Conservation (phyloP, 306 rosid species). For the Castanea sativa region DNA sequence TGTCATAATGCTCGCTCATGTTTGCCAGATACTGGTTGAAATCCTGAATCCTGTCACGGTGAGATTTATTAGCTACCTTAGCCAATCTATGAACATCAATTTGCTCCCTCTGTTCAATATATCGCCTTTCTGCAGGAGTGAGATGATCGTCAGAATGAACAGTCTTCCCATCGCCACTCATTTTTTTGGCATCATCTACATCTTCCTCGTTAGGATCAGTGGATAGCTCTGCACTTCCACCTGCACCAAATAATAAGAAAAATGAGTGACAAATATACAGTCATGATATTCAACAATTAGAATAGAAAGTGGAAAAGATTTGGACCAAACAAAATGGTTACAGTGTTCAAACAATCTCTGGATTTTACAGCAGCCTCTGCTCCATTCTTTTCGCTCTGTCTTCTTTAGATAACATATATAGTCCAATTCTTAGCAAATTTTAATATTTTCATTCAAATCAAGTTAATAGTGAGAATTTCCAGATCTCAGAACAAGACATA, state of each 20-base stretch:
- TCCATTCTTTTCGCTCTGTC: neutral
- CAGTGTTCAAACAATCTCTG: neutral
- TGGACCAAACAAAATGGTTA: slow-evolving; percentile 6
- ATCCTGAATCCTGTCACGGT: slow-evolving; percentile 96
- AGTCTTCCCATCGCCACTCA: slow-evolving; percentile 49
- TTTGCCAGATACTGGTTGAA: slow-evolving; percentile 97
- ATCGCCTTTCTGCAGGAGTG: slow-evolving; percentile 88
- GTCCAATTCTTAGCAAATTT: neutral
- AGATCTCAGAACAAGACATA: neutral
- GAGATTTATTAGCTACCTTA: slow-evolving; percentile 81
- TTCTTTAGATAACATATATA: neutral
- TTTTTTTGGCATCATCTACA: slow-evolving; percentile 34
- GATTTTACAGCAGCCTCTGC: neutral
- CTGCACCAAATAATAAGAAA: slow-evolving; percentile 31
- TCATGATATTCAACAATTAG: neutral
- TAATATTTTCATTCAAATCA: neutral
- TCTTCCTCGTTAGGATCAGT: slow-evolving; percentile 54
- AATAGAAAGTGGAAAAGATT: neutral
- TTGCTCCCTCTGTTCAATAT: slow-evolving; percentile 87
- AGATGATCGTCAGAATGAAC: slow-evolving; percentile 68
- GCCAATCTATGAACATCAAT: slow-evolving; percentile 80
- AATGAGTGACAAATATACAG: neutral
- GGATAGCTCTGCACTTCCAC: slow-evolving; percentile 51
- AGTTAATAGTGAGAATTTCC: neutral
- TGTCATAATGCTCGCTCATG: slow-evolving; percentile 99